Base-by-base conservation (phyloP, 148 eudicot genomes). In the Rhododendron ferrugineum region DNA sequence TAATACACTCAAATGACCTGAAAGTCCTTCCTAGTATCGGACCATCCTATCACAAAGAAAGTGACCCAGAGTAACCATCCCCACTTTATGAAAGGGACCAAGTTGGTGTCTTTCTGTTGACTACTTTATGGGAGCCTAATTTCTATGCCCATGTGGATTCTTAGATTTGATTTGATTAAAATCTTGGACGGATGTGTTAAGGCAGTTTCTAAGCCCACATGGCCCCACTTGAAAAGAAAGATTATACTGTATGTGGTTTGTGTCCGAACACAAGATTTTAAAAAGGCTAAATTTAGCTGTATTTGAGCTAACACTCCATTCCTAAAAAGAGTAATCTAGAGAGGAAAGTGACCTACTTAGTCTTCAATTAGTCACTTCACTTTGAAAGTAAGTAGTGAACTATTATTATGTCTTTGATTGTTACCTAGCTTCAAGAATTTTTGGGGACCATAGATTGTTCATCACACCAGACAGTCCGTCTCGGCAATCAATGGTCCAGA, bases 71-170 rank as follows among this genome's bases (percentile, higher is more conserved):
- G 10, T 60, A 7, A 66, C 40, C 50, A 23, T 40, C 77, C 16
- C 22, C 42, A 26, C 36, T 66, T 5, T 46, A 82, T 82, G 84
- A 66, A 32, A n/a, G 76, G 30, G 36, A 40, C 84, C 22, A 66
- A 5, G 5, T 15, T 23, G 75, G 30, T 82, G n/a, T 54, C 22
- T 26, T 23, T 42, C 30, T 82, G 84, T 82, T 82, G 77, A 82
- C 84, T 26, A 66, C 77, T 82, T 66, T 82, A 64, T 66, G 60
- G 60, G 26, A 11, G 46, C 26, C 30, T 37, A 82, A 82, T 82
- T 42, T 64, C 42, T 37, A 40, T 26, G 18, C 9, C 9, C 60
- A 28, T 73, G 68, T 62, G 75, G 66, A 73, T 16, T 66, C 58
- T n/a, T 66, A 8, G 40, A n/a, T 82, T 64, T 64, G 56, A 26